These are phyloP conservation scores for Suillus plorans DNA, from an alignment of 768 basidiomycete species.

Conservation along the genomic window DNA sequence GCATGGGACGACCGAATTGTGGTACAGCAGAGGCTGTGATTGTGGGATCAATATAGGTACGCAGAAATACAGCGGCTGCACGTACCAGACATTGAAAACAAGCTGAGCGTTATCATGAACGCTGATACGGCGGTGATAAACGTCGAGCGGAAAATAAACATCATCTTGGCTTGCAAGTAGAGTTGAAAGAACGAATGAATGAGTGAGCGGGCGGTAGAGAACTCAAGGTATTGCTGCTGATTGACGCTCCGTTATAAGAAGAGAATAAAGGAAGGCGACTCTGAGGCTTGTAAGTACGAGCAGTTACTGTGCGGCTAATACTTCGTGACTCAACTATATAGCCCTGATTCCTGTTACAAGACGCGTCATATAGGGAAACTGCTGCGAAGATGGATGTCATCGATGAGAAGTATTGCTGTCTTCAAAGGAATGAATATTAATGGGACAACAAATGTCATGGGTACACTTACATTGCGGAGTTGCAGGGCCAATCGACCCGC, in stretches of 20 bases:
- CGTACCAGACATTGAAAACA: conserved; percentile 17
- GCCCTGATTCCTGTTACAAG: conserved; percentile 1
- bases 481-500: conserved; percentile 1
- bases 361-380: conserved; percentile 18
- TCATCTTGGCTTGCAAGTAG: conserved; percentile 14
- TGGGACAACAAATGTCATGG: conserved; percentile 12
- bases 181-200: background rate
- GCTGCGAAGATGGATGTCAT: background rate
- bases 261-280: background rate
- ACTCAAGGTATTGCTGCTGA: background rate
- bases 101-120: conserved; percentile 12
- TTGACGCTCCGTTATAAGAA: conserved; percentile 2
- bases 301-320: background rate
- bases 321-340: background rate
- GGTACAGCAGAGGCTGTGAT: conserved; percentile 18
- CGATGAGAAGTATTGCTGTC: background rate
- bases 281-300: conserved; percentile 13
- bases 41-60: background rate
- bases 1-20: conserved; percentile 19
- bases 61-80: background rate
- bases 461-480: conserved; percentile 1
- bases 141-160: conserved; percentile 23
- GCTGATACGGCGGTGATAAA: conserved; percentile 13
- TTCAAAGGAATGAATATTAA: conserved; percentile 6
- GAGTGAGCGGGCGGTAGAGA: background rate